Base-by-base conservation (phyloP, 257 asterid genomes). In the Salvia rosmarinus region DNA sequence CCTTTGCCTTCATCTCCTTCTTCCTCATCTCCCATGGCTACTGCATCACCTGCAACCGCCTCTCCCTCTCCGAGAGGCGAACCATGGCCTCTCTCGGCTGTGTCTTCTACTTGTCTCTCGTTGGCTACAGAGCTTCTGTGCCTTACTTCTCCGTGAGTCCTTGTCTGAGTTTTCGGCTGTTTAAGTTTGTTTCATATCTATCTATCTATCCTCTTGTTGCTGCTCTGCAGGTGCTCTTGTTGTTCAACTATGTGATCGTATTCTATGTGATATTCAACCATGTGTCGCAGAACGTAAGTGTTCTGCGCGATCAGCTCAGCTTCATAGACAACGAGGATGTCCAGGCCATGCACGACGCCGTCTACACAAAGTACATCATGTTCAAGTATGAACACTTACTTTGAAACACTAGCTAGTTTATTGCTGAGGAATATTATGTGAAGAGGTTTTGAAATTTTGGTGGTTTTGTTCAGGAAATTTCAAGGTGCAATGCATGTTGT, bases 121-220 rank as follows among this genome's bases (percentile, higher is more conserved):
- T 90, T 67, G 96, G 98, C 67, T 84, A 88, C 80, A 84, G 86
- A 72, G 96, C 97, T 68, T 93, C 94, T 39, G 44, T 88, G 1
- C 96, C 98, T 68, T 93, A 83, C 73, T 93, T 93, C 83, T 81
- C 86, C 9, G 98, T 93, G 79, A 86, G 97, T n/a, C n/a, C n/a
- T n/a, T n/a, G n/a, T n/a, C n/a, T n/a, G n/a, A n/a, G n/a, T n/a
- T n/a, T n/a, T n/a, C n/a, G n/a, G n/a, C n/a, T n/a, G n/a, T n/a
- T n/a, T n/a, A n/a, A n/a, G n/a, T n/a, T n/a, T n/a, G n/a, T n/a
- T n/a, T n/a, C n/a, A n/a, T n/a, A n/a, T n/a, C n/a, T n/a, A n/a
- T n/a, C n/a, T n/a, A n/a, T n/a, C n/a, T n/a, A n/a, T n/a, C n/a
- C n/a, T 87, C 43, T 43, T 59, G 39, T 34, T 34, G 39, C 6